Evolutionary conservation across 768 basidiomycete genomes (phyloP).

Genomic region (Nidularia sp.): DNA sequence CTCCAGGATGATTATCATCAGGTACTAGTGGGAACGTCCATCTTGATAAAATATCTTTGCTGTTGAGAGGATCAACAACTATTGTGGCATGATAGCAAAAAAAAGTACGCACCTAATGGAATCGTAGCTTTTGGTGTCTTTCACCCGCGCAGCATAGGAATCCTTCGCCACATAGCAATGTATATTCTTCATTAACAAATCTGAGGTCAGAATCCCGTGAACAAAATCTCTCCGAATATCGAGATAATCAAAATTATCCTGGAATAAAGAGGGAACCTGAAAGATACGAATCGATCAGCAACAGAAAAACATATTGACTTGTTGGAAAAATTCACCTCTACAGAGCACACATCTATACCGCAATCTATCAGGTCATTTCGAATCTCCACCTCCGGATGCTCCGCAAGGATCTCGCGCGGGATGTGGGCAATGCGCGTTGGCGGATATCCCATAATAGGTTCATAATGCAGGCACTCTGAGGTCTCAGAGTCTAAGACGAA

Average conservation of each 20-base stretch:
- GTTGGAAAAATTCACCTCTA: constrained; percentile 55
- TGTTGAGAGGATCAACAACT: constrained; percentile 22
- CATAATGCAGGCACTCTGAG: constrained; percentile 82
- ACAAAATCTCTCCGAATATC: constrained; percentile 92
- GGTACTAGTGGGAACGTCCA: constrained; percentile 97
- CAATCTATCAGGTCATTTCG: constrained; percentile 87
- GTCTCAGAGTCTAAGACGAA: constrained; percentile 76
- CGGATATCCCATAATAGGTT: constrained; percentile 70
- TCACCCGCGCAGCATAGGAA: constrained; percentile 90
- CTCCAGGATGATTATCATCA: constrained; percentile 86
- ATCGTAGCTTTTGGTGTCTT: constrained; percentile 90
- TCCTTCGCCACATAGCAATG: constrained; percentile 85
- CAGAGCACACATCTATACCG: constrained; percentile 89
- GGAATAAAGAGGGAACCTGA: constrained; percentile 92
- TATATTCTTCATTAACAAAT: constrained; percentile 92
- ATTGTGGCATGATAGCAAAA: constrained; percentile 1
- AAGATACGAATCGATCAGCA: background rate
- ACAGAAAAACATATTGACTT: background rate
- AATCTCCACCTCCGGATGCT: constrained; percentile 79
- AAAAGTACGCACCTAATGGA: constrained; percentile 61
- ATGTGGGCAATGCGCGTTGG: constrained; percentile 55
- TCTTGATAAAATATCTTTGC: constrained; percentile 88
- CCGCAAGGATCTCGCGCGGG: constrained; percentile 72
- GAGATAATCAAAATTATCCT: constrained; percentile 97
- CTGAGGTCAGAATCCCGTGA: constrained; percentile 90